Evolutionary conservation across 441 rosid genomes (phyloP), one percentile per base, ranked within the genome.

Genomic region (Adansonia gregorii): DNA sequence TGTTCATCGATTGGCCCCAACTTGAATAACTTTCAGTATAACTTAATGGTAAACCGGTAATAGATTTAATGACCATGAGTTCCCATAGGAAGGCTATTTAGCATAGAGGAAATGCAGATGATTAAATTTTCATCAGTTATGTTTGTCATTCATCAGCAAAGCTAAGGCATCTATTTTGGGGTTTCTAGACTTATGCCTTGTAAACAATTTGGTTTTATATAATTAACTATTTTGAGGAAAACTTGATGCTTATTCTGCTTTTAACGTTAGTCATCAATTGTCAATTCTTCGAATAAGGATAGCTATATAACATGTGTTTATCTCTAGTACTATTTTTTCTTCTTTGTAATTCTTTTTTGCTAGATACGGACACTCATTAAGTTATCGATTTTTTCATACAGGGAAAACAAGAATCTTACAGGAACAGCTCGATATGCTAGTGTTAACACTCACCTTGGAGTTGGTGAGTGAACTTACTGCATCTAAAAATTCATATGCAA

Each of bases 381-480:
- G 31, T 52, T 49, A 35, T 64, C 68, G 19, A 22, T 61, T 76
- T 35, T 17, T 77, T 66, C 20, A 39, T 78, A 3, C 78, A 88
- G 92, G 82, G 92, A 89, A 84, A 88, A 88, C 79, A 88, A 88
- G 83, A 85, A 88, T 82, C 90, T 88, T 67, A 88, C 90, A 27
- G 92, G 92, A 76, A 89, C 92, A 66, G 92, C 92, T 68, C 89
- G 90, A 24, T 89, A 89, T 80, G 90, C 92, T 63, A 88, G 92
- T 84, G 90, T 88, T 71, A 88, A 88, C 70, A 88, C 92, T 56
- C 92, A 89, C 86, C 90, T 89, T 20, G 92, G 90, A 70, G 85
- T 89, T 82, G 92, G 92, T 89, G 74, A 79, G 87, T 12, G 73
- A 65, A 51, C 31, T 71, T 71, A 67, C 76, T 45, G 17, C 49